Evolutionary conservation across 176 grass and related monocot species (phyloP).

Genomic region (Paspalum vaginatum): DNA sequence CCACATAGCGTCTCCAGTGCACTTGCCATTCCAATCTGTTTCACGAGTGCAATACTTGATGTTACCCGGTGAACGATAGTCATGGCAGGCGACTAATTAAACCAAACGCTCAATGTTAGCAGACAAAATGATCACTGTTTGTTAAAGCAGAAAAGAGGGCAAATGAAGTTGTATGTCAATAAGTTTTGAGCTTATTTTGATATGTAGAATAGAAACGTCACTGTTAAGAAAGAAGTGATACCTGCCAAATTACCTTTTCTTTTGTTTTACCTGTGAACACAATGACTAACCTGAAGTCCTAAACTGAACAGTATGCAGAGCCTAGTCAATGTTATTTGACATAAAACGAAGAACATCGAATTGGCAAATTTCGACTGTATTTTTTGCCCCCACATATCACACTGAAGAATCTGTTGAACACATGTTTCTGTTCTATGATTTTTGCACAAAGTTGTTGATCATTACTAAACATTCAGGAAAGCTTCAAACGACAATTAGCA

Average conservation of each 20-base stretch:
- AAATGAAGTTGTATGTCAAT: neutral
- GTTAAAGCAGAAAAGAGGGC: neutral
- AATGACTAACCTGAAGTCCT: neutral
- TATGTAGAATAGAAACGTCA: neutral
- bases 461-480: too few relatives aligned
- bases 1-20: slow-evolving; percentile 82
- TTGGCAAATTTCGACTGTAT: too few relatives aligned
- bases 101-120: neutral
- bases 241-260: neutral
- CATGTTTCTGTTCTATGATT: too few relatives aligned
- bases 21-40: slow-evolving; percentile 75
- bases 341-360: too few relatives aligned
- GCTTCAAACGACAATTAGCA: too few relatives aligned
- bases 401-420: too few relatives aligned
- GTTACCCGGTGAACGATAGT: neutral
- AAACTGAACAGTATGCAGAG: neutral
- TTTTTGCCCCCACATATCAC: too few relatives aligned
- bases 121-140: neutral
- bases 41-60: neutral
- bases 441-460: too few relatives aligned
- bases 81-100: neutral
- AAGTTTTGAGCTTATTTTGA: neutral
- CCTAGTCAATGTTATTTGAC: neutral
- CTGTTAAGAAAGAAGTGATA: neutral
- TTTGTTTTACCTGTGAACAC: neutral